Conservation (phyloP, 352 stramenopile genomes). For the Pythium dissimile region DNA sequence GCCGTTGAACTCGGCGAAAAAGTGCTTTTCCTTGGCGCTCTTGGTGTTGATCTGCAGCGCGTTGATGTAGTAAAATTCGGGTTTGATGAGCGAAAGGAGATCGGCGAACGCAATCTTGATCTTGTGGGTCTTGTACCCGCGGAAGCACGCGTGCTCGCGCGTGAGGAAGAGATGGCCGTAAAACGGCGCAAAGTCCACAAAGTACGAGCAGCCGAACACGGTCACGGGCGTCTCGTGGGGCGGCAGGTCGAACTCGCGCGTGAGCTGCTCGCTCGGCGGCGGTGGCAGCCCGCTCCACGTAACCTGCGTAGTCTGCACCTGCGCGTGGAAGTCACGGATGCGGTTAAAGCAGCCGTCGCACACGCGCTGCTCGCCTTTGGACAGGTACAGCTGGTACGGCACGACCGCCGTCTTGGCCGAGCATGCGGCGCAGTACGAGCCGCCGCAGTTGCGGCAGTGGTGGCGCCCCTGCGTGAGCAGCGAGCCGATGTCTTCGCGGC, state of each 20-base stretch:
- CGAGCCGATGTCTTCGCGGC: slow-evolving; percentile 69
- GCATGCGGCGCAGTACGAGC: slow-evolving; percentile 68
- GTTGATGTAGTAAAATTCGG: slow-evolving; percentile 85
- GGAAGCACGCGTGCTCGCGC: slow-evolving; percentile 64
- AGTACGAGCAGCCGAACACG: slow-evolving; percentile 77
- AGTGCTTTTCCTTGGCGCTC: slow-evolving; percentile 49
- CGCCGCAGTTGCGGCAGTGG: slow-evolving; percentile 79
- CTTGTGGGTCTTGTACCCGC: slow-evolving; percentile 41
- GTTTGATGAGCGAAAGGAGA: slow-evolving; percentile 67
- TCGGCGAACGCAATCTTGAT: slow-evolving; percentile 60
- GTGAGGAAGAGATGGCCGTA: slow-evolving; percentile 77
- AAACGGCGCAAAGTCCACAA: slow-evolving; percentile 62
- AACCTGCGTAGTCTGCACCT: slow-evolving; percentile 51
- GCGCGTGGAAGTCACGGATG: slow-evolving; percentile 69
- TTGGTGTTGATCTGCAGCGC: slow-evolving; percentile 72
- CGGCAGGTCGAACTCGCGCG: slow-evolving; percentile 42
- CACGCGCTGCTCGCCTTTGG: slow-evolving; percentile 58
- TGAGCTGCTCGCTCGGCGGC: slow-evolving; percentile 28
- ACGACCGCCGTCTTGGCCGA: slow-evolving; percentile 50
- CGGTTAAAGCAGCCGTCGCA: slow-evolving; percentile 72
- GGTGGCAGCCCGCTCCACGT: slow-evolving; percentile 64
- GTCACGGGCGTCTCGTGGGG: slow-evolving; percentile 45
- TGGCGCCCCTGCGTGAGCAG: slow-evolving; percentile 65
- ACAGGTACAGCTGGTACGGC: slow-evolving; percentile 58
- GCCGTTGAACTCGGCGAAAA: slow-evolving; percentile 77